phyloP scores from a whole-genome alignment of 192 early-diverging fungal species.

The Dissophora globulifera region DNA sequence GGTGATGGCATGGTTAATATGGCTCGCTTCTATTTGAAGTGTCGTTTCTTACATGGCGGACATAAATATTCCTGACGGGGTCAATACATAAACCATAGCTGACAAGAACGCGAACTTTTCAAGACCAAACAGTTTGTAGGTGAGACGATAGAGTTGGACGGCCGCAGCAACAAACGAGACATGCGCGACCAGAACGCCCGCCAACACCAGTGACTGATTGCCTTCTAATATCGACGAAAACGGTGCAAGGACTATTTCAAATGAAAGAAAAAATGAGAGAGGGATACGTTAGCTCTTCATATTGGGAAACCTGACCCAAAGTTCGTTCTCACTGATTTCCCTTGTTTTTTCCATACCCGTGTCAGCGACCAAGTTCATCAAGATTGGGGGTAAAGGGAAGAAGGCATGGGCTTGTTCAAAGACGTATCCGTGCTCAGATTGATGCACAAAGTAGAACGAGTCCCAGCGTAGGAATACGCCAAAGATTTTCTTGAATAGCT shows the following conservation, averaged over 20 bases:
- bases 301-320: too few relatives aligned
- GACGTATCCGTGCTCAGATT: conserved; percentile 79
- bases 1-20: too few relatives aligned
- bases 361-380: conserved; percentile 65
- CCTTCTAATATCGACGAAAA: too few relatives aligned
- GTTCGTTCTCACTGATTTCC: too few relatives aligned
- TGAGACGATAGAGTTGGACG: conserved; percentile 68
- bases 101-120: conserved; percentile 71
- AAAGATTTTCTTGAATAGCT: conserved; percentile 44
- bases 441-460: conserved; percentile 85
- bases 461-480: conserved; percentile 87
- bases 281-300: too few relatives aligned
- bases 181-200: conserved; percentile 80
- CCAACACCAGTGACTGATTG: conserved; percentile 61
- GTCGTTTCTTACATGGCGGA: conserved; percentile 71
- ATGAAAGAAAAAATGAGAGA: too few relatives aligned
- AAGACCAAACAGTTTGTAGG: conserved; percentile 45
- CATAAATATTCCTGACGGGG: conserved; percentile 88
- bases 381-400: conserved; percentile 79
- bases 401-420: conserved; percentile 94
- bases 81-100: conserved; percentile 76
- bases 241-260: too few relatives aligned
- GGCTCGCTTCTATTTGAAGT: too few relatives aligned
- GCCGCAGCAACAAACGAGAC: conserved; percentile 79
- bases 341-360: too few relatives aligned